Percentiles rank a stretch among this genome's conserved stretches.
These are phyloP conservation scores for Paraconiothyrium brasiliense DNA, from an alignment of 2,329 filamentous ascomycete genomes.

Conservation along the genomic window DNA sequence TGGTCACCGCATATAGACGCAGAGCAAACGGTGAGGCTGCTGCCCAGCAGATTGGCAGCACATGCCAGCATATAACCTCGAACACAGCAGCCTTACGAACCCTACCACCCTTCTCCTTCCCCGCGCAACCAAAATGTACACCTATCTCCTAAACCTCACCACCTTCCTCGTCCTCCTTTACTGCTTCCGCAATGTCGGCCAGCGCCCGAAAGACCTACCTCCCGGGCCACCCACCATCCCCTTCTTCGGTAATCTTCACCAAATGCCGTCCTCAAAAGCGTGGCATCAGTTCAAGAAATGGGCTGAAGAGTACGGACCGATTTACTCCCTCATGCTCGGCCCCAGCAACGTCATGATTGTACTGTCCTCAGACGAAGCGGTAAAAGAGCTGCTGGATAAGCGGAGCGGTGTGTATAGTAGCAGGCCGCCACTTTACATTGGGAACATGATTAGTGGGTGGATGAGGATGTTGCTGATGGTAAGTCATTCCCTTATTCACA, in stretches of 20 bases:
- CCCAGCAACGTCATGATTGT: slow-evolving; percentile 57
- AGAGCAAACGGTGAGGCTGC: too few species aligned
- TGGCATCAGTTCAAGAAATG: slow-evolving; percentile 62
- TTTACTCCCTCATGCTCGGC: slow-evolving; percentile 63
- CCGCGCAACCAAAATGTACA: neutral
- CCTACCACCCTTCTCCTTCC: neutral
- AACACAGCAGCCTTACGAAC: too few species aligned
- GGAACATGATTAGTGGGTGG: slow-evolving; percentile 31
- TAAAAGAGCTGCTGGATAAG: slow-evolving; percentile 63
- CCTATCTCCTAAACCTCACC: neutral
- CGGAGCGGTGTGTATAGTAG: slow-evolving; percentile 59
- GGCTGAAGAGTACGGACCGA: slow-evolving; percentile 62
- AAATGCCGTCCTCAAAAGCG: slow-evolving; percentile 52
- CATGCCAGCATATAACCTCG: too few species aligned
- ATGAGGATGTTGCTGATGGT: slow-evolving; percentile 31
- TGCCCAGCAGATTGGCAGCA: too few species aligned
- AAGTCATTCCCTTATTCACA: neutral
- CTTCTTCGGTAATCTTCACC: slow-evolving; percentile 61
- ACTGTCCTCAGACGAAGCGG: slow-evolving; percentile 53
- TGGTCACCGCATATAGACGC: too few species aligned
- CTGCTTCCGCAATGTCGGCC: slow-evolving; percentile 21
- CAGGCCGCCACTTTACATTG: slow-evolving; percentile 55
- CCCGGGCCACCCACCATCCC: slow-evolving; percentile 62
- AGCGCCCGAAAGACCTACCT: slow-evolving; percentile 51
- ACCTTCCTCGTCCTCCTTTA: slow-evolving; percentile 5